phyloP scores from a whole-genome alignment of 805 yeast species.

The Candida ponderosae region DNA sequence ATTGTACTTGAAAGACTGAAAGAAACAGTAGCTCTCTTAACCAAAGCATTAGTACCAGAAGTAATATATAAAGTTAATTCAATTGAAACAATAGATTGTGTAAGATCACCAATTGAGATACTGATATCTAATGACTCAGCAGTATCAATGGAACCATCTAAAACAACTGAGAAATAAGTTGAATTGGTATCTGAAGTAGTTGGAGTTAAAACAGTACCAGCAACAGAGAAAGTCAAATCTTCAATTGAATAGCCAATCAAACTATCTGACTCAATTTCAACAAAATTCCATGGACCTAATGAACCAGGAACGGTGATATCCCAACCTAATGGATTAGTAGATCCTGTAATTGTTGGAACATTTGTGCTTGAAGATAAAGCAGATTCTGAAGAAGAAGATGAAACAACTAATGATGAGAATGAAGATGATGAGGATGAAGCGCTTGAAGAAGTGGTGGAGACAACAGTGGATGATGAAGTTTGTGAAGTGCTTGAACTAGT shows the following conservation, averaged over 20 bases:
- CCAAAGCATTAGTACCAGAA: not conserved
- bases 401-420: not conserved
- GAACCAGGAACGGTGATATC: not conserved
- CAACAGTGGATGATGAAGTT: not conserved
- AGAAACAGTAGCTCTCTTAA: conserved; percentile 1
- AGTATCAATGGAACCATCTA: not conserved
- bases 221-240: not conserved
- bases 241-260: not conserved
- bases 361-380: too few relatives aligned
- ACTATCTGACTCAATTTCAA: not conserved
- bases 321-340: conserved; percentile 2
- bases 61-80: not conserved
- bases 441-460: not conserved
- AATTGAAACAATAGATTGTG: not conserved
- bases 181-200: not conserved
- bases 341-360: conserved; percentile 3
- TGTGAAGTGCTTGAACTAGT: too few relatives aligned
- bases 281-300: conserved; percentile 1
- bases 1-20: not conserved
- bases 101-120: not conserved
- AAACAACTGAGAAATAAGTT: not conserved
- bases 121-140: not conserved
- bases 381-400: not conserved
- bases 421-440: not conserved
- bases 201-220: not conserved